A percentile compares a stretch with the other conserved stretches of the same genome.
Evolutionary conservation across 768 basidiomycete genomes (phyloP).

Genomic region (Boletus edulis): DNA sequence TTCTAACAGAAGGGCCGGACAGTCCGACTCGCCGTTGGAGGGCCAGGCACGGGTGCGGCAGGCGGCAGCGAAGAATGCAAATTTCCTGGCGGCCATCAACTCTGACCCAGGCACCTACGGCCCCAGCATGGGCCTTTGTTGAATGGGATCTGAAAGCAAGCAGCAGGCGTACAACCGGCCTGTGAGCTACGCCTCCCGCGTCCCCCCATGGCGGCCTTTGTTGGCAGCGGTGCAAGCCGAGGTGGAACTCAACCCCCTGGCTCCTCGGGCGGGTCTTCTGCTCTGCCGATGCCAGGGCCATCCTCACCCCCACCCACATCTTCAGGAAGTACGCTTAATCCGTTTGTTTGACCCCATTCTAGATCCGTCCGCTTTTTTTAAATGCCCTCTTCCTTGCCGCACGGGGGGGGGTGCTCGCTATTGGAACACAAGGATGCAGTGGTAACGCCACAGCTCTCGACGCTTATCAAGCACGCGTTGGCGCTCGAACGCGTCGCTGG

Average conservation of each 20-base stretch:
- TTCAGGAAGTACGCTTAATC: constrained; percentile 17
- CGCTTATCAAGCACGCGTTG: constrained; percentile 18
- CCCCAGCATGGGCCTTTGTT: constrained; percentile 36
- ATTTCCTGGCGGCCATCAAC: no score
- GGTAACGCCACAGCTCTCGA: constrained; percentile 16
- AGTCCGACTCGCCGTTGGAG: no score
- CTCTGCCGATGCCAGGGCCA: no score
- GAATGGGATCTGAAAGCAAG: neutral
- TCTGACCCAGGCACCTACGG: constrained; percentile 66
- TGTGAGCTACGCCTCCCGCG: constrained; percentile 50
- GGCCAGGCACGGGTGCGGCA: no score
- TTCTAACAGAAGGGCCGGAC: no score
- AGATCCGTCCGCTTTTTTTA: no score
- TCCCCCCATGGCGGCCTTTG: constrained; percentile 45
- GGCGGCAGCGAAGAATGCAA: no score
- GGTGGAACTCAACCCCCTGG: constrained; percentile 23
- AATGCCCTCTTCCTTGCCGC: no score
- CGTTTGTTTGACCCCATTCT: neutral
- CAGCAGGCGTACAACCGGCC: constrained; percentile 31
- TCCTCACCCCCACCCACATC: no score
- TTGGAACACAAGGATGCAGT: neutral
- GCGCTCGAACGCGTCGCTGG: constrained; percentile 27
- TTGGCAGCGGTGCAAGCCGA: constrained; percentile 14
- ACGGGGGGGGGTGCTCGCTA: no score
- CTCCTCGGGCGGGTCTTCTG: constrained; percentile 15